A percentile compares a stretch with the other conserved stretches of the same genome.
Evolutionary conservation across 495 filamentous ascomycete genomes (phyloP).

Genomic region (Aspergillus saccharolyticus): DNA sequence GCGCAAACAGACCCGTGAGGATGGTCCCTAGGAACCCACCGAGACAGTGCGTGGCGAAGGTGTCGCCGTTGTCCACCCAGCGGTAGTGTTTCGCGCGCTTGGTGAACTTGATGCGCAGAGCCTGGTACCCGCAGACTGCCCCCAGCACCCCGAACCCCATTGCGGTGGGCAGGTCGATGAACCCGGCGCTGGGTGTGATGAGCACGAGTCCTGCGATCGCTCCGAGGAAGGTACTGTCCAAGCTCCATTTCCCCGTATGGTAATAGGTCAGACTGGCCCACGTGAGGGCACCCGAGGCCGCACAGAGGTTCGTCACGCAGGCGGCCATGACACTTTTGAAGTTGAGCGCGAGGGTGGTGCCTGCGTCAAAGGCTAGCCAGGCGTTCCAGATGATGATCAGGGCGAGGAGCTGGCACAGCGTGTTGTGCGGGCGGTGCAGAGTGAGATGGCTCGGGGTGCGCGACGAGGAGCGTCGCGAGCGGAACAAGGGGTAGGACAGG

Average conservation of each 20-base stretch:
- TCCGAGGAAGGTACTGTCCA: conserved; percentile 46
- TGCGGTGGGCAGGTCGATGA: conserved; percentile 39
- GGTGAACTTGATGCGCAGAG: conserved; percentile 45
- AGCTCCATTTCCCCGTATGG: conserved; percentile 42
- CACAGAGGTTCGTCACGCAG: conserved; percentile 47
- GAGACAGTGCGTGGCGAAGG: conserved; percentile 43
- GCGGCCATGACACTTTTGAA: conserved; percentile 44
- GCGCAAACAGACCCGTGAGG: conserved; percentile 33
- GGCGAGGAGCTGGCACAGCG: conserved; percentile 45
- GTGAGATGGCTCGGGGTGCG: conserved; percentile 38
- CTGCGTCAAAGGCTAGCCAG: conserved; percentile 53
- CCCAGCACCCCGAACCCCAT: conserved; percentile 43
- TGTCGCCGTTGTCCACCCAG: conserved; percentile 46
- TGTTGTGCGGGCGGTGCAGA: conserved; percentile 45
- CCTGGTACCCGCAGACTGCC: conserved; percentile 40
- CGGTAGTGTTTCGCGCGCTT: conserved; percentile 26
- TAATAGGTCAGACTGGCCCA: conserved; percentile 45
- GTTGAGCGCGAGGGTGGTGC: conserved; percentile 41
- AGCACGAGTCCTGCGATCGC: conserved; percentile 47
- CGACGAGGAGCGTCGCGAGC: conserved; percentile 32
- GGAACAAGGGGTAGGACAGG: conserved; percentile 39
- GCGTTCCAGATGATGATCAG: conserved; percentile 52
- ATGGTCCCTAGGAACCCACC: conserved; percentile 39
- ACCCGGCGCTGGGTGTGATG: conserved; percentile 45
- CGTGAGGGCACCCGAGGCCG: conserved; percentile 40